Evolutionary conservation across 176 grass and related monocot genomes (phyloP).

Genomic region (Triticum aestivum): IWGSC_CS_RefSeq_v2.1 NC_057800.1:722661661-722662160

Average conservation of each 20-base stretch:
- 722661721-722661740: not conserved
- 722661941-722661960: not conserved
- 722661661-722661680: rapidly evolving
- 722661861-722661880: not conserved
- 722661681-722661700: not conserved
- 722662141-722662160: not conserved
- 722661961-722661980: too few species aligned
- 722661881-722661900: not conserved
- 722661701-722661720: not conserved
- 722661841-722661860: not conserved
- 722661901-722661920: not conserved
- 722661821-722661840: not conserved
- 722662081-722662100: not conserved
- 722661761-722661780: not conserved
- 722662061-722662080: not conserved
- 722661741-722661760: not conserved
- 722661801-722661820: not conserved
- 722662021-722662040: not conserved
- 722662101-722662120: not conserved
- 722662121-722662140: not conserved
- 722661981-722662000: not conserved
- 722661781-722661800: not conserved
- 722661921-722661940: not conserved
- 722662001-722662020: not conserved
- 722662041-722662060: not conserved